Conservation (phyloP, 2,329 filamentous ascomycete genomes). For the Elsinoe ampelina region DNA sequence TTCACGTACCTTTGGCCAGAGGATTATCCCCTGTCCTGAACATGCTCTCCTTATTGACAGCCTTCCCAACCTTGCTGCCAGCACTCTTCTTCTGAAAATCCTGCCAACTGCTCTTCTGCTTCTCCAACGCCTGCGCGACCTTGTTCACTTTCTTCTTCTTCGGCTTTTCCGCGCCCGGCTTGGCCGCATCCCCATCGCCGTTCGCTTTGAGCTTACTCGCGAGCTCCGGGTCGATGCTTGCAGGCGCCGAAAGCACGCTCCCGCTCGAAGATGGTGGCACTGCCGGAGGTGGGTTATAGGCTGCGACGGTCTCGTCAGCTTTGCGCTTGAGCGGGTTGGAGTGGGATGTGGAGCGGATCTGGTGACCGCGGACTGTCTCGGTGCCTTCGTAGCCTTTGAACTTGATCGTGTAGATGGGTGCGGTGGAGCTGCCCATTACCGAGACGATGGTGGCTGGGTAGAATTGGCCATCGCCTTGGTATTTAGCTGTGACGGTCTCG, state of each 20-base stretch:
- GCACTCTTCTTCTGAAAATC: slow-evolving; percentile 67
- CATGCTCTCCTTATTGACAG: slow-evolving; percentile 86
- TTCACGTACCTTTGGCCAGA: slow-evolving; percentile 65
- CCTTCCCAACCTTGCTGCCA: slow-evolving; percentile 49
- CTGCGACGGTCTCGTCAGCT: slow-evolving; percentile 61
- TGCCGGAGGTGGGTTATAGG: slow-evolving; percentile 27
- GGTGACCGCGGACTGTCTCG: slow-evolving; percentile 68
- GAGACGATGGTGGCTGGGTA: slow-evolving; percentile 90
- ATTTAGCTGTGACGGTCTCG: slow-evolving; percentile 83
- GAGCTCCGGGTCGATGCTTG: slow-evolving; percentile 56
- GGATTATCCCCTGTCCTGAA: slow-evolving; percentile 85
- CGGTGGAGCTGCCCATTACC: slow-evolving; percentile 83
- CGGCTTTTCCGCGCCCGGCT: slow-evolving; percentile 33
- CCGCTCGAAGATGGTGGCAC: slow-evolving; percentile 33
- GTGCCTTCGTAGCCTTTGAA: slow-evolving; percentile 82
- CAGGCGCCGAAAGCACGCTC: slow-evolving; percentile 56
- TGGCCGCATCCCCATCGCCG: slow-evolving; percentile 37
- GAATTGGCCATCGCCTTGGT: slow-evolving; percentile 83
- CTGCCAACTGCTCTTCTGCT: slow-evolving; percentile 87
- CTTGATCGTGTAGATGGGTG: slow-evolving; percentile 86
- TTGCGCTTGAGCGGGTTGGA: slow-evolving; percentile 54
- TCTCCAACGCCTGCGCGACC: slow-evolving; percentile 85
- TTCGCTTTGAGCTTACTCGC: slow-evolving; percentile 53
- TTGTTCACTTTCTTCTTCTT: slow-evolving; percentile 67
- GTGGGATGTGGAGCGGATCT: slow-evolving; percentile 52